These are phyloP conservation scores for Cornus kousa DNA, from an alignment of 148 eudicot species.

Conservation along the genomic window DNA sequence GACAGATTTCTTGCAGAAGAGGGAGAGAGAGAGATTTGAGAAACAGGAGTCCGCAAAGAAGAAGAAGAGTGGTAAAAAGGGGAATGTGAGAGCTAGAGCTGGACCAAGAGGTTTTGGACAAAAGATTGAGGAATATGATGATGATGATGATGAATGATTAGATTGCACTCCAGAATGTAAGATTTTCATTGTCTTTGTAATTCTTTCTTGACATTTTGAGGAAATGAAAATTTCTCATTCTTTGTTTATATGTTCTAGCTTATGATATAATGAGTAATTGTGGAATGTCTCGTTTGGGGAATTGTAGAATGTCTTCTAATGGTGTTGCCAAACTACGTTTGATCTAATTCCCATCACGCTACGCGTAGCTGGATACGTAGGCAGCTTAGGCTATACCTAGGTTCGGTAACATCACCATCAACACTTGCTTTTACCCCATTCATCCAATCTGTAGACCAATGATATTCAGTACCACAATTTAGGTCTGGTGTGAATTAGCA, in stretches of 20 bases:
- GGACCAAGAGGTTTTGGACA: slow-evolving; percentile 92
- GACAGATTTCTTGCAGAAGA: slow-evolving; percentile 82
- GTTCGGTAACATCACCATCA: no score
- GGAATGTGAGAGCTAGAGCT: slow-evolving; percentile 41
- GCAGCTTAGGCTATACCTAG: no score
- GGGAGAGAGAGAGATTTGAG: slow-evolving; percentile 82
- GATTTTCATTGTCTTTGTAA: not conserved
- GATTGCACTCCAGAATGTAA: not conserved
- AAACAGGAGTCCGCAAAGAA: slow-evolving; percentile 65
- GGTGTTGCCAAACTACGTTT: no score
- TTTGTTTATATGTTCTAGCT: not conserved
- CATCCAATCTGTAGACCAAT: no score
- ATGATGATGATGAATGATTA: slow-evolving; percentile 20
- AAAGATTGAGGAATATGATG: slow-evolving; percentile 51
- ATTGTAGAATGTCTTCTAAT: not conserved
- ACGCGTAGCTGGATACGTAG: no score
- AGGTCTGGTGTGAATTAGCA: not conserved
- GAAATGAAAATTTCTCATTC: not conserved
- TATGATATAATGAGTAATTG: not conserved
- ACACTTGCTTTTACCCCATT: no score
- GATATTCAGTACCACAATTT: no score
- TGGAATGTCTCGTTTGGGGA: not conserved
- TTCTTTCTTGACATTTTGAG: not conserved
- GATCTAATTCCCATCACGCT: no score
- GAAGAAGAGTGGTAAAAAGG: slow-evolving; percentile 54